Evolutionary conservation across 2,329 filamentous ascomycete genomes (phyloP).

Genomic region (Arachnomyces sp.): DNA sequence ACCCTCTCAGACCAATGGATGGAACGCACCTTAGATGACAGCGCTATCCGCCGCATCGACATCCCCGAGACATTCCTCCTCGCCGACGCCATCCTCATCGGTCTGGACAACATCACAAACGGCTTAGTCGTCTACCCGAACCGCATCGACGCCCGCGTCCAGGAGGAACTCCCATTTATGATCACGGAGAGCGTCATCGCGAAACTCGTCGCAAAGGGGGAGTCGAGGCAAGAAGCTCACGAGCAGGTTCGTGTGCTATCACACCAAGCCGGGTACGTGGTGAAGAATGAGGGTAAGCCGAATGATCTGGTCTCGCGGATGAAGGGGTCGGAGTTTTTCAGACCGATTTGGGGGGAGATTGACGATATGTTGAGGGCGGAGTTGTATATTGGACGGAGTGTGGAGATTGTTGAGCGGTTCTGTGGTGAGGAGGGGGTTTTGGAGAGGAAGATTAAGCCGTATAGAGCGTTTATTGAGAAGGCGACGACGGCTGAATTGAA

Average conservation of each 20-base stretch:
- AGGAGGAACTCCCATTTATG: slow-evolving; percentile 82
- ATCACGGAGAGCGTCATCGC: slow-evolving; percentile 61
- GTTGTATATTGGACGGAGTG: slow-evolving; percentile 50
- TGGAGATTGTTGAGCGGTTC: slow-evolving; percentile 49
- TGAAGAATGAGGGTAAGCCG: slow-evolving; percentile 63
- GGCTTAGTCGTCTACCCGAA: slow-evolving; percentile 74
- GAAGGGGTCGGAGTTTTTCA: slow-evolving; percentile 63
- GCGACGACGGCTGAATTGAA: too few species aligned
- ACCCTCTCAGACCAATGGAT: slow-evolving; percentile 69
- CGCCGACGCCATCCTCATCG: slow-evolving; percentile 60
- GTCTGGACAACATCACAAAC: slow-evolving; percentile 59
- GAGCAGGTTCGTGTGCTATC: slow-evolving; percentile 79
- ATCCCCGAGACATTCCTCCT: slow-evolving; percentile 62
- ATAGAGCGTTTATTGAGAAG: too few species aligned
- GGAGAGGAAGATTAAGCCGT: too few species aligned
- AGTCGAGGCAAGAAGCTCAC: slow-evolving; percentile 72
- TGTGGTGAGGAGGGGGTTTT: too few species aligned
- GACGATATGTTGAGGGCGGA: slow-evolving; percentile 60
- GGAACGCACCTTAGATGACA: slow-evolving; percentile 70
- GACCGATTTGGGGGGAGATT: slow-evolving; percentile 59
- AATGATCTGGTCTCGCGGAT: slow-evolving; percentile 82
- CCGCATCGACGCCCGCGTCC: slow-evolving; percentile 59
- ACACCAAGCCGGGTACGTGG: slow-evolving; percentile 63
- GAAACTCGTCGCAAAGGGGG: slow-evolving; percentile 64
- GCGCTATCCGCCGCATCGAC: slow-evolving; percentile 41